Conservation (phyloP, 78 protist species). For the Anaeramoeba flamelloides region DNA sequence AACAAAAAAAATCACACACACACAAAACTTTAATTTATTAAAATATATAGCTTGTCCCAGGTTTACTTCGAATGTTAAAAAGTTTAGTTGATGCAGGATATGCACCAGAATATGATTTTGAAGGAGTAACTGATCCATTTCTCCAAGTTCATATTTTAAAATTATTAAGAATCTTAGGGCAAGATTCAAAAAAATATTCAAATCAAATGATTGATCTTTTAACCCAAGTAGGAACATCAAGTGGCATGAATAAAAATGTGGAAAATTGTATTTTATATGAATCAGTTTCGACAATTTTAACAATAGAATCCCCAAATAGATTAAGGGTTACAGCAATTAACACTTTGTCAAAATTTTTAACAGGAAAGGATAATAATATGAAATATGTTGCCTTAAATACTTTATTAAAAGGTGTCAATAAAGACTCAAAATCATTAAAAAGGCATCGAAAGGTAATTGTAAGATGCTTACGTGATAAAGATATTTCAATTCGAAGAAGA, state of each 20-base stretch:
- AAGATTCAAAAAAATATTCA: conserved; percentile 32
- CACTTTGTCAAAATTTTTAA: conserved; percentile 79
- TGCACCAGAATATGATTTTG: conserved; percentile 81
- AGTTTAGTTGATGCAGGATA: conserved; percentile 51
- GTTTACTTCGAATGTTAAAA: conserved; percentile 46
- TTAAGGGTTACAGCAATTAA: conserved; percentile 77
- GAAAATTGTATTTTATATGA: conserved; percentile 90
- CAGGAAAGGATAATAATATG: conserved; percentile 67
- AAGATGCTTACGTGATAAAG: conserved; percentile 86
- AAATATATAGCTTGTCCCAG: conserved; percentile 32
- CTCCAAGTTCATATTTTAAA: conserved; percentile 74
- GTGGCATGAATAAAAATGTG: no score
- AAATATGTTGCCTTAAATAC: conserved; percentile 69
- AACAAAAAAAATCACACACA: no score
- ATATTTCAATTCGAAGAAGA: conserved; percentile 82
- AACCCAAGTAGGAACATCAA: conserved; percentile 62
- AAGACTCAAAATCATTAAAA: conserved; percentile 72
- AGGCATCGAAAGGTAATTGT: conserved; percentile 76
- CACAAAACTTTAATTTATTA: no score
- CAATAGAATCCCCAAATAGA: conserved; percentile 25
- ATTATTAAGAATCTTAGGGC: conserved; percentile 61
- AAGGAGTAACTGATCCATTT: conserved; percentile 91
- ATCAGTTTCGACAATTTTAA: conserved; percentile 77
- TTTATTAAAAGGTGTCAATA: conserved; percentile 39
- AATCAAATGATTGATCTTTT: conserved; percentile 83